Evolutionary conservation across 176 grass and related monocot genomes (phyloP).

Genomic region (Bromus sterilis): DNA sequence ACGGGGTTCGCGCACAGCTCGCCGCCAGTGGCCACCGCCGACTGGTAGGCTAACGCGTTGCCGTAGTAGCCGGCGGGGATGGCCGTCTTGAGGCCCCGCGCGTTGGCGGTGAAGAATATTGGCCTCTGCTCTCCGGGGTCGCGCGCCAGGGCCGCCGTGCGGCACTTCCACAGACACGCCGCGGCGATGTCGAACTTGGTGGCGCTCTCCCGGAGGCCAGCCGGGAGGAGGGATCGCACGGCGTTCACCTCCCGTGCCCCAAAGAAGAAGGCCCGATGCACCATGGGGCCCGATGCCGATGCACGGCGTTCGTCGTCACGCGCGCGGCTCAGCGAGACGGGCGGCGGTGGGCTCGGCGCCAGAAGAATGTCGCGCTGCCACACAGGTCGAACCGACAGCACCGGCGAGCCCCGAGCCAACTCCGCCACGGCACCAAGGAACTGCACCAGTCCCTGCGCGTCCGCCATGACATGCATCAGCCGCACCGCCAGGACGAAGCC

Average conservation of each 20-base stretch:
- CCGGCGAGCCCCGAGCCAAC: too few relatives aligned
- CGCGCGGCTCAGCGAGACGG: too few relatives aligned
- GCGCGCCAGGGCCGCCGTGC: slow-evolving; percentile 6
- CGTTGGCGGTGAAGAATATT: not conserved
- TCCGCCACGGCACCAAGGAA: too few relatives aligned
- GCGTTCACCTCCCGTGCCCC: slow-evolving; percentile 21
- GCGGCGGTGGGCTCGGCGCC: too few relatives aligned
- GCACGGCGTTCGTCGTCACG: too few relatives aligned
- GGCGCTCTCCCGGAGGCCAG: slow-evolving; percentile 9
- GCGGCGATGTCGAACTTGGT: slow-evolving; percentile 45
- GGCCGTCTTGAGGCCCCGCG: slow-evolving; percentile 4
- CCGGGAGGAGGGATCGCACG: slow-evolving; percentile 11
- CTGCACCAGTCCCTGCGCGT: not conserved
- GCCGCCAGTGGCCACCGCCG: slow-evolving; percentile 18
- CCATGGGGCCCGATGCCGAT: not conserved
- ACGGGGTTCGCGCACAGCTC: slow-evolving; percentile 28
- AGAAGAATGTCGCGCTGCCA: too few relatives aligned
- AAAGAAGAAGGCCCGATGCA: slow-evolving; percentile 23
- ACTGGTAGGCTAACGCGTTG: not conserved
- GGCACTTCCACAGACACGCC: not conserved
- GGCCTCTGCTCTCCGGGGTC: not conserved
- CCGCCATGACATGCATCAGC: not conserved
- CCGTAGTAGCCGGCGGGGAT: slow-evolving; percentile 51
- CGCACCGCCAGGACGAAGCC: not conserved
- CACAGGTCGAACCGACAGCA: too few relatives aligned